These are phyloP conservation scores for Trichoderma citrinoviride DNA, from an alignment of 2,329 filamentous ascomycete genomes.

Conservation along the genomic window DNA sequence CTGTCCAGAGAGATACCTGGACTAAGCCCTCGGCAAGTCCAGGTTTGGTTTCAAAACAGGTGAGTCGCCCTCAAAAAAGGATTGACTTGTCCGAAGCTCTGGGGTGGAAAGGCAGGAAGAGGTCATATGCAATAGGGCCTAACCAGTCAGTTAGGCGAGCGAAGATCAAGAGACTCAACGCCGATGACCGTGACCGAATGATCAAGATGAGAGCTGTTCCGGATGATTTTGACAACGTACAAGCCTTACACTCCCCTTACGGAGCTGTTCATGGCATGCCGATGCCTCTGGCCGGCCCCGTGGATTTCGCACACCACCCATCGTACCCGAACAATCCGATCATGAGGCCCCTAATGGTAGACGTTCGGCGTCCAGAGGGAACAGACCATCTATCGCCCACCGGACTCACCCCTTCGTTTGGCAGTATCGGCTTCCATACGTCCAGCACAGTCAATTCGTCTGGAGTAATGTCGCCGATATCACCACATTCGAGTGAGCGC, in stretches of 20 bases:
- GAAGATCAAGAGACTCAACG: conserved; percentile 68
- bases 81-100: conserved; percentile 26
- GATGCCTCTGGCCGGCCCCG: conserved; percentile 47
- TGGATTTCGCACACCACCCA: conserved; percentile 46
- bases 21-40: conserved; percentile 85
- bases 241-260: conserved; percentile 66
- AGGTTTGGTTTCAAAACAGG: conserved; percentile 99
- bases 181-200: conserved; percentile 68
- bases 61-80: conserved; percentile 40
- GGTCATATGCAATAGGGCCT: conserved; percentile 1
- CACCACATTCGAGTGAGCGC: conserved; percentile 53
- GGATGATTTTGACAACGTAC: conserved; percentile 68
- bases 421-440: conserved; percentile 62
- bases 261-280: conserved; percentile 57
- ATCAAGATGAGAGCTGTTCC: conserved; percentile 70
- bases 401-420: conserved; percentile 65
- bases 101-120: background rate
- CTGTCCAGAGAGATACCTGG: conserved; percentile 88
- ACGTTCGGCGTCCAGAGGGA: conserved; percentile 61
- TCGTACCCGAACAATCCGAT: conserved; percentile 56
- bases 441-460: conserved; percentile 49
- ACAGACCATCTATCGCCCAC: conserved; percentile 67
- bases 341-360: conserved; percentile 66
- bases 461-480: conserved; percentile 58
- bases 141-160: conserved; percentile 51